Percentiles rank a stretch among this genome's conserved stretches.
Evolutionary conservation across 2,329 filamentous ascomycete species (phyloP).

Genomic region (Stagonosporopsis vannaccii): DNA sequence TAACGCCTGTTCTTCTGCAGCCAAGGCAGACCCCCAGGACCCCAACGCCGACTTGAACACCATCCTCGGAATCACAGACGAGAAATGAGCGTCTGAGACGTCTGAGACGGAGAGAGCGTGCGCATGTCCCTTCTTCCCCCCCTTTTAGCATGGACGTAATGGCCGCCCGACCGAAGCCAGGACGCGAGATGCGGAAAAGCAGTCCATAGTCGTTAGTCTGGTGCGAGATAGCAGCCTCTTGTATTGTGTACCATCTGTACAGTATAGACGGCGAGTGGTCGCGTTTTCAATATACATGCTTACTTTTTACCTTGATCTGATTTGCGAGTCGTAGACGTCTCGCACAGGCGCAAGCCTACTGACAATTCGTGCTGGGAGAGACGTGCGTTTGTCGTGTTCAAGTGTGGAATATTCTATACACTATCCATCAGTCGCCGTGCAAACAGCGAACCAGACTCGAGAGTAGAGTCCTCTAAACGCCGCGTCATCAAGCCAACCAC

Average conservation of each 20-base stretch:
- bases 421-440: conserved; percentile 2
- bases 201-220: conserved; percentile 27
- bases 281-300: conserved; percentile 46
- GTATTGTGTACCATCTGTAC: conserved; percentile 53
- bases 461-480: conserved; percentile 15
- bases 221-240: conserved; percentile 40
- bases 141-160: conserved; percentile 32
- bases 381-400: no score
- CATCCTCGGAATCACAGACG: conserved; percentile 46
- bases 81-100: conserved; percentile 36
- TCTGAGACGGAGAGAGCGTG: no score
- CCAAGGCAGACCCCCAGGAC: conserved; percentile 73
- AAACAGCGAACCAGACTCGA: neutral
- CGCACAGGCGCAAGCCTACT: no score
- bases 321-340: neutral
- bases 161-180: conserved; percentile 21
- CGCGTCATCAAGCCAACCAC: conserved; percentile 11
- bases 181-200: conserved; percentile 23
- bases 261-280: conserved; percentile 50
- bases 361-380: no score
- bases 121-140: conserved; percentile 30
- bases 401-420: conserved; percentile 12
- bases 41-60: conserved; percentile 94
- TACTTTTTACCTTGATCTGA: conserved; percentile 8
- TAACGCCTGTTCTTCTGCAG: conserved; percentile 52